These are phyloP conservation scores for Aspergillus saccharolyticus DNA, from an alignment of 495 filamentous ascomycete genomes.

Conservation along the genomic window DNA sequence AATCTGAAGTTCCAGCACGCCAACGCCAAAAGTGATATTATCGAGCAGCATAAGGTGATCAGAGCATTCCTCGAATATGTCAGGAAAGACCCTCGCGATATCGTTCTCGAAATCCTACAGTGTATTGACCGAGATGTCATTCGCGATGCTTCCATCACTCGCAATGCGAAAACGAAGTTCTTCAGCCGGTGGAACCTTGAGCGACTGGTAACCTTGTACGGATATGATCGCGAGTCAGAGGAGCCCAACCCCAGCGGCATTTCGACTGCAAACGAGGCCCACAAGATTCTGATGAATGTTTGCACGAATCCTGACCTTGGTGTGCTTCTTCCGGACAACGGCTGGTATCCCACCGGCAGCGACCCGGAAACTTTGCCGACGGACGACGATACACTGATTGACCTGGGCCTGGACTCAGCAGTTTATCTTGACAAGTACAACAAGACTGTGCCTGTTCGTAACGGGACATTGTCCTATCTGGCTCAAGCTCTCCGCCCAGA, in stretches of 20 bases:
- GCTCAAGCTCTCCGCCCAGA: slow-evolving; percentile 77
- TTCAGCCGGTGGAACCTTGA: slow-evolving; percentile 66
- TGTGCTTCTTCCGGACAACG: slow-evolving; percentile 60
- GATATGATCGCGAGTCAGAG: slow-evolving; percentile 46
- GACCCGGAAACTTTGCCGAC: slow-evolving; percentile 47
- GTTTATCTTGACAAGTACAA: slow-evolving; percentile 63
- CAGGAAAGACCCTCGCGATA: slow-evolving; percentile 64
- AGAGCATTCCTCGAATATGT: slow-evolving; percentile 64
- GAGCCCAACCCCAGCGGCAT: slow-evolving; percentile 31
- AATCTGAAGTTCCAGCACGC: slow-evolving; percentile 65
- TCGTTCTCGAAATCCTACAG: slow-evolving; percentile 63
- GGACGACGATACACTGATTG: slow-evolving; percentile 48
- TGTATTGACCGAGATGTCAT: slow-evolving; percentile 61
- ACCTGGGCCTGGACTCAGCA: slow-evolving; percentile 62
- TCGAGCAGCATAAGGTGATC: slow-evolving; percentile 66
- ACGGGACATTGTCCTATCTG: slow-evolving; percentile 68
- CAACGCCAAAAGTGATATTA: slow-evolving; percentile 66
- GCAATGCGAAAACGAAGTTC: slow-evolving; percentile 65
- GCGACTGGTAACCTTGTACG: slow-evolving; percentile 66
- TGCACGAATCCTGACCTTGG: slow-evolving; percentile 68
- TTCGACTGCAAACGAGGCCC: slow-evolving; percentile 54
- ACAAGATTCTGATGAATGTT: slow-evolving; percentile 65
- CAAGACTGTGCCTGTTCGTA: slow-evolving; percentile 64
- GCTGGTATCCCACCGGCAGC: slow-evolving; percentile 67
- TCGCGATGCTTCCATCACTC: slow-evolving; percentile 61